Conservation (phyloP, 2,329 filamentous ascomycete species). For the Chaetomiaceae sp. region DNA sequence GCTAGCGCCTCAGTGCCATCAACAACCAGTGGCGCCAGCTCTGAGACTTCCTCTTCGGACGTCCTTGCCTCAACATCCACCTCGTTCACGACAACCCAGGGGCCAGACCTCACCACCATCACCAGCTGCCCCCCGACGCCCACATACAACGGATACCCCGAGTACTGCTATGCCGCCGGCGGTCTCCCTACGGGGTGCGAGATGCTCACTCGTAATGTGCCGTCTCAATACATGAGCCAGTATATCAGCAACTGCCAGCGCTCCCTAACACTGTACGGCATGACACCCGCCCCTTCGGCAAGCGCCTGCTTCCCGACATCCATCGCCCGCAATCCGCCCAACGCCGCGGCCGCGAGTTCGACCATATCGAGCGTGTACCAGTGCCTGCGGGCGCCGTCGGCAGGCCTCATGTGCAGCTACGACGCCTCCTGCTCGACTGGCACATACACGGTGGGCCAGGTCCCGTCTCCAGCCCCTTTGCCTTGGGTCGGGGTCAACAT, state of each 20-base stretch:
- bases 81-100: neutral
- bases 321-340: neutral
- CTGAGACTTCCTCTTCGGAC: too few relatives aligned
- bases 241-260: neutral
- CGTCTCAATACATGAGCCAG: neutral
- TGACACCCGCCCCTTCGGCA: neutral
- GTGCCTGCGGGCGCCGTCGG: neutral
- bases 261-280: neutral
- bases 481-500: neutral
- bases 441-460: neutral
- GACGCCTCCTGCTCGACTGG: neutral
- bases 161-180: neutral
- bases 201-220: neutral
- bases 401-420: neutral
- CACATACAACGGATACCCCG: neutral
- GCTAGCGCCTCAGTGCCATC: too few relatives aligned
- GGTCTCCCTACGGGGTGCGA: neutral
- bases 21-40: too few relatives aligned
- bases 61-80: neutral
- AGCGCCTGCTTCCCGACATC: neutral
- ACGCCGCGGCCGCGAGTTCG: neutral
- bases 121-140: neutral
- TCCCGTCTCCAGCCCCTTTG: neutral
- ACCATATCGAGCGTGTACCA: neutral
- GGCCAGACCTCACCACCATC: neutral